Conservation (phyloP, 768 basidiomycete species). For the Mycena metata region DNA sequence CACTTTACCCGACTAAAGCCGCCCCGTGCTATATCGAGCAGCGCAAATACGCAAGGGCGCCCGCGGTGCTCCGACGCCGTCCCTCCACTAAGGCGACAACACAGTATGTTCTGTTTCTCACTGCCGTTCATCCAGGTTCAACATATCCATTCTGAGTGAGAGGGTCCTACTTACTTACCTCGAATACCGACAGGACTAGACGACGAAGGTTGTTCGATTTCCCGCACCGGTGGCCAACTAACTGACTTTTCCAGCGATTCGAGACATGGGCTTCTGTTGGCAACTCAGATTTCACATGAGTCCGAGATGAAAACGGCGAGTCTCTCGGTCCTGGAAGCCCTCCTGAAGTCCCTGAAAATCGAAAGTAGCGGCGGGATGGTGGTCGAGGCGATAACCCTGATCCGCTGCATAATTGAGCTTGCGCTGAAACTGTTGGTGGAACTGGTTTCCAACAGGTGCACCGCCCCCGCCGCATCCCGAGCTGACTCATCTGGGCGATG, state of each 20-base stretch:
- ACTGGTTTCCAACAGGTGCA: slow-evolving; percentile 71
- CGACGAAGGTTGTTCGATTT: slow-evolving; percentile 73
- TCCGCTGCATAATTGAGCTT: slow-evolving; percentile 87
- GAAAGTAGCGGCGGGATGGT: slow-evolving; percentile 71
- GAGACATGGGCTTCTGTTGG: slow-evolving; percentile 83
- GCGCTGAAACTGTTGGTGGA: slow-evolving; percentile 78
- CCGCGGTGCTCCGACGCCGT: slow-evolving; percentile 79
- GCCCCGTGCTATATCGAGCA: slow-evolving; percentile 87
- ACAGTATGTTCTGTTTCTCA: slow-evolving; percentile 81
- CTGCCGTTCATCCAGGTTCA: slow-evolving; percentile 83
- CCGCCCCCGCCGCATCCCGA: slow-evolving; percentile 39
- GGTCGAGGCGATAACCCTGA: slow-evolving; percentile 80
- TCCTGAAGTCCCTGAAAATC: slow-evolving; percentile 76
- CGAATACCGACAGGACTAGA: slow-evolving; percentile 70
- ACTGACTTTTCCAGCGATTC: slow-evolving; percentile 64
- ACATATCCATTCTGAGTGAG: background rate
- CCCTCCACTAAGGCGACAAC: slow-evolving; percentile 81
- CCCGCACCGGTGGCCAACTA: slow-evolving; percentile 12
- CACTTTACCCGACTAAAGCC: slow-evolving; percentile 75
- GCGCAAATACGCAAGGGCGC: slow-evolving; percentile 79
- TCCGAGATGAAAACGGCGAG: slow-evolving; percentile 81
- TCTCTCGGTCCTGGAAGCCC: slow-evolving; percentile 77
- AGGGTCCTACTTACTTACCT: slow-evolving; percentile 25
- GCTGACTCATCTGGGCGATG: slow-evolving; percentile 39
- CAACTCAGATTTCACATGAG: slow-evolving; percentile 87